A percentile compares a stretch with the other conserved stretches of the same genome.
Evolutionary conservation across 257 asterid genomes (phyloP).

Genomic region (Asclepias syriaca): DNA sequence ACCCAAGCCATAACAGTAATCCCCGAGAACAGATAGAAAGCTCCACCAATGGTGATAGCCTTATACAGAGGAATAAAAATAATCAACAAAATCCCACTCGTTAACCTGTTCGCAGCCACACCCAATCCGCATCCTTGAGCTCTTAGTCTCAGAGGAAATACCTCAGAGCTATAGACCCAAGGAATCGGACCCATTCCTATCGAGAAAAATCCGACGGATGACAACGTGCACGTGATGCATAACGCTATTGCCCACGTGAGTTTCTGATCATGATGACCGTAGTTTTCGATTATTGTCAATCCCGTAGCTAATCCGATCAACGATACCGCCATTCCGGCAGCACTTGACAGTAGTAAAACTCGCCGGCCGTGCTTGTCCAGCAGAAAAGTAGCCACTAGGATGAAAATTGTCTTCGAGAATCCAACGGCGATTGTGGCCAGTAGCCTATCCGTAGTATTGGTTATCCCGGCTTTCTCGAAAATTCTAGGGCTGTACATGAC

Average conservation of each 20-base stretch:
- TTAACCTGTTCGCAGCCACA: constrained; percentile 26
- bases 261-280: background rate
- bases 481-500: constrained; percentile 27
- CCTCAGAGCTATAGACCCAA: constrained; percentile 42
- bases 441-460: constrained; percentile 22
- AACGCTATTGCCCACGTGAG: constrained; percentile 28
- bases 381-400: constrained; percentile 46
- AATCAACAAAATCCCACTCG: constrained; percentile 29
- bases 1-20: constrained; percentile 25
- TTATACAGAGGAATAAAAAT: constrained; percentile 30
- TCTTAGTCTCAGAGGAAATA: constrained; percentile 34
- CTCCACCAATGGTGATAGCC: constrained; percentile 36
- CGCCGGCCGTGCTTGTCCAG: constrained; percentile 55
- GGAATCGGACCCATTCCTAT: constrained; percentile 29
- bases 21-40: constrained; percentile 32
- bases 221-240: constrained; percentile 20
- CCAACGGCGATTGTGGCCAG: constrained; percentile 60
- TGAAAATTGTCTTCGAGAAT: constrained; percentile 34
- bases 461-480: constrained; percentile 29
- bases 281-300: constrained; percentile 35
- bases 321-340: constrained; percentile 41
- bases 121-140: constrained; percentile 41
- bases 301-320: constrained; percentile 28
- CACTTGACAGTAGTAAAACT: constrained; percentile 42
- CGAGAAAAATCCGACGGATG: constrained; percentile 18